These are phyloP conservation scores for Phycomyces blakesleeanus DNA, from an alignment of 192 early-diverging fungal species.

Conservation along the genomic window DNA sequence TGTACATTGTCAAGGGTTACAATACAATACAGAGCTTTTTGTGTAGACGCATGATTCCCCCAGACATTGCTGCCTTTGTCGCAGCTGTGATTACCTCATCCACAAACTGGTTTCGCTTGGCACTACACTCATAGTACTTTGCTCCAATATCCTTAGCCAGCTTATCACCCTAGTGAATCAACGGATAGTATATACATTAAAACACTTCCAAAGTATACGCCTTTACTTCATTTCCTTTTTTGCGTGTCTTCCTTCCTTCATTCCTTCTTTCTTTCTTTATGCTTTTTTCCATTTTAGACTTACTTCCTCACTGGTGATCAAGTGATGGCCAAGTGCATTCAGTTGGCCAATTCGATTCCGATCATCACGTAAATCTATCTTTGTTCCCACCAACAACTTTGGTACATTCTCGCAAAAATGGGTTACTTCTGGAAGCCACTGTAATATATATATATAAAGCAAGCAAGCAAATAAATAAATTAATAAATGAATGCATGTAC, in stretches of 20 bases:
- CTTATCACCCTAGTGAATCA: conserved; percentile 35
- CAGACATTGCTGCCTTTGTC: conserved; percentile 38
- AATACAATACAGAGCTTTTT: conserved; percentile 40
- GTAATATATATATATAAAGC: neutral
- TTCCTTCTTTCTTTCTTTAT: no score
- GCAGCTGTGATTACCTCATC: conserved; percentile 48
- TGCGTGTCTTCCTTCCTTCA: no score
- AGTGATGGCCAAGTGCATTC: conserved; percentile 29
- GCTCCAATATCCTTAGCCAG: conserved; percentile 42
- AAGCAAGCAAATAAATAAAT: no score
- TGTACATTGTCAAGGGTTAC: conserved; percentile 17
- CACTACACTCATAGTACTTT: conserved; percentile 52
- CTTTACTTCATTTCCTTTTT: no score
- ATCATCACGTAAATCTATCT: conserved; percentile 43
- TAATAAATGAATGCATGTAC: no score
- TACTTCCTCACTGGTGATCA: conserved; percentile 38
- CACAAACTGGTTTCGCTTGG: conserved; percentile 39
- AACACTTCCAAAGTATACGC: no score
- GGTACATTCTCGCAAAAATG: conserved; percentile 44
- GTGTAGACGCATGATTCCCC: conserved; percentile 39
- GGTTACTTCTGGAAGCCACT: conserved; percentile 49
- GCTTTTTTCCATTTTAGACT: neutral
- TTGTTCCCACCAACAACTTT: conserved; percentile 49
- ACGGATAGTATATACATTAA: no score
- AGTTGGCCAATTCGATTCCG: conserved; percentile 21